Base-by-base conservation (phyloP, 225 moss, liverwort and hornwort genomes). In the Sphagnum tenellum region DNA sequence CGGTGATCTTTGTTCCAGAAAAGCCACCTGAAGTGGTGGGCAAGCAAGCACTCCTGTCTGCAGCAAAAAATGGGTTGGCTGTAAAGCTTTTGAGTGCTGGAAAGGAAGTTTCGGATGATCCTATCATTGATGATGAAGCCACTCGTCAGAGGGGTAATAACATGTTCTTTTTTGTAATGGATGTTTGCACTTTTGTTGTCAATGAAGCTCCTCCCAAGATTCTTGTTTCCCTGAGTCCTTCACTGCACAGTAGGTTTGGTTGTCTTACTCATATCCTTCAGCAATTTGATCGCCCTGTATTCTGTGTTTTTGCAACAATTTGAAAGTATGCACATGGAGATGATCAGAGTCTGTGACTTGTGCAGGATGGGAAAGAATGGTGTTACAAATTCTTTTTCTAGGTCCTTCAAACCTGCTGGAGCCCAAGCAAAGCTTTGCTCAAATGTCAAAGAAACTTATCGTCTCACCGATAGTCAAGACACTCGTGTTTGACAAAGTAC, bases 331-430 rank as follows among this genome's bases (percentile, higher is more conserved):
- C n/a, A 4, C 45, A 13, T 50, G 3, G 9, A 3, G 9, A 45
- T 50, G 64, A 5, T 54, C 29, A 7, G 11, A 45, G 48, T 49
- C 47, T 66, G 56, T 3, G 50, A 29, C 10, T 45, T 67, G 59
- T 74, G 70, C 86, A 95, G 94, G 98, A 46, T 98, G 98, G 98
- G 93, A 98, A 75, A 83, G 98, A 71, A 98, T 98, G 93, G 98
- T 98, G 59, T 67, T 98, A 55, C 98, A 98, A 75, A 98, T 98
- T 70, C 64, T 98, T 64, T 98, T 98, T 66, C 78, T 98, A 46
- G 98, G 98, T 47, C 98, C 98, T 50, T 83, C 98, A 12, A 84
- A 98, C 74, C 77, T 98, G 59, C 78, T 98, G 62, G 98, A 98
- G 75, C 98, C 98, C 11, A 82, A 76, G 65, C 75, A 89, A 75